Evolutionary conservation across 306 rosid species (phyloP), one percentile per base, ranked within the genome.

Genomic region (Sophora flavescens): DNA sequence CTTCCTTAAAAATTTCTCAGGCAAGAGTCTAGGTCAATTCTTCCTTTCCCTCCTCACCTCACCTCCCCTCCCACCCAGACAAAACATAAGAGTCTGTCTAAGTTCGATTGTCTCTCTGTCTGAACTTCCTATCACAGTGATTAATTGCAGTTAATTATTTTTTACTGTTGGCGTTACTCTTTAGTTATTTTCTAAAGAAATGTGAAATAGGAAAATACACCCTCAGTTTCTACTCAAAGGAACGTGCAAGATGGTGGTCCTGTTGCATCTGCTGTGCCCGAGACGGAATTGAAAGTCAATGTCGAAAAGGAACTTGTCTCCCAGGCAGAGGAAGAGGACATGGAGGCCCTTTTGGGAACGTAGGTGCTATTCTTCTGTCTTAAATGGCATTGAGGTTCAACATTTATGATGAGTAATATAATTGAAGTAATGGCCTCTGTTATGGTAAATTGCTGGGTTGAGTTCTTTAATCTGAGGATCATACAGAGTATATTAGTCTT

Each of bases 241-340:
- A 82, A 76, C 26, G 57, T 61, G 57, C 87, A 82, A 65, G 90
- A 84, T 63, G 99, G 97, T 33, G 93, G 92, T 50, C 92, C 91
- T 67, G 87, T 82, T 83, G 86, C 89, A 61, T 79, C 88, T 73
- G 70, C 74, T 68, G 92, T 90, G 63, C 86, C 86, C 45, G 89
- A 88, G 75, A 79, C 87, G 59, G 96, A 92, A 82, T 77, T 89
- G 87, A 89, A 95, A 77, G 99, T 92, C 61, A 87, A 89, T 13
- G 98, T 95, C 13, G 99, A 90, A 82, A 95, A 92, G 82, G 98
- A 92, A 63, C 99, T 95, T 77, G 99, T 92, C 72, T 95, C 97
- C 26, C 99, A 95, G 82, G 98, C 96, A 47, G 99, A 95, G 90
- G 99, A 95, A 84, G 99, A 95, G 89, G 99, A 95, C 84, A 92